These are phyloP conservation scores for Boletus smithii DNA, from an alignment of 1,284 basidiomycete species.

Conservation along the genomic window DNA sequence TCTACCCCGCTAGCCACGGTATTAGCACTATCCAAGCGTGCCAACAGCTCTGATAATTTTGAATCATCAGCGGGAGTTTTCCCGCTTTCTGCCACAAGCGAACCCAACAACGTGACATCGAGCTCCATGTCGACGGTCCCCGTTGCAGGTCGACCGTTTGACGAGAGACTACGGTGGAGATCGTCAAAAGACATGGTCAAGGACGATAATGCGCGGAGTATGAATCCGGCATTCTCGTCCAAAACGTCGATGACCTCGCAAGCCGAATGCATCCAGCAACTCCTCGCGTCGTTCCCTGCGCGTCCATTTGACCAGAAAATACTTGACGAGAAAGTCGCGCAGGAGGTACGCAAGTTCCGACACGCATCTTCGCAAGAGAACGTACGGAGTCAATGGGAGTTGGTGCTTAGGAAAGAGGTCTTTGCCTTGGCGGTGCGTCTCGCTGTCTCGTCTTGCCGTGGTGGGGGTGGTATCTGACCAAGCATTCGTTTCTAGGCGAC, in stretches of 20 bases:
- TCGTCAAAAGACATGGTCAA: constrained; percentile 25
- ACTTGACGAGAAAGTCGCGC: constrained; percentile 49
- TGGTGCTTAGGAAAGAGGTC: constrained; percentile 62
- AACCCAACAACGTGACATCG: constrained; percentile 38
- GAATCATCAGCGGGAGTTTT: constrained; percentile 36
- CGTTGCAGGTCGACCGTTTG: constrained; percentile 1
- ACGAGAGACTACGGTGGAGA: constrained; percentile 1
- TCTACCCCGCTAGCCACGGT: constrained; percentile 57
- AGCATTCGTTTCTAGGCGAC: constrained; percentile 43
- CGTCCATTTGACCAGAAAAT: constrained; percentile 44
- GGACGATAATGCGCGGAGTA: constrained; percentile 22
- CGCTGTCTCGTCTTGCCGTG: constrained; percentile 1
- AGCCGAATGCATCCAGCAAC: constrained; percentile 35
- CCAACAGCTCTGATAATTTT: constrained; percentile 46
- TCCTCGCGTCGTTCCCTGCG: constrained; percentile 53
- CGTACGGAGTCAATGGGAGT: constrained; percentile 69
- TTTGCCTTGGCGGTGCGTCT: constrained; percentile 63
- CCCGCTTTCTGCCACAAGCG: constrained; percentile 37
- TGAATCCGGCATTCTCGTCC: constrained; percentile 10
- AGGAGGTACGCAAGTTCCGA: constrained; percentile 44
- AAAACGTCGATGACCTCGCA: constrained; percentile 26
- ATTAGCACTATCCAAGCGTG: constrained; percentile 50
- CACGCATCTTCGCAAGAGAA: constrained; percentile 50
- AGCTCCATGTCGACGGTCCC: constrained; percentile 22
- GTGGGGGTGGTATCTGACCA: not conserved